Conservation (phyloP, 1,284 basidiomycete genomes). For the Sporisorium exsertum region DNA sequence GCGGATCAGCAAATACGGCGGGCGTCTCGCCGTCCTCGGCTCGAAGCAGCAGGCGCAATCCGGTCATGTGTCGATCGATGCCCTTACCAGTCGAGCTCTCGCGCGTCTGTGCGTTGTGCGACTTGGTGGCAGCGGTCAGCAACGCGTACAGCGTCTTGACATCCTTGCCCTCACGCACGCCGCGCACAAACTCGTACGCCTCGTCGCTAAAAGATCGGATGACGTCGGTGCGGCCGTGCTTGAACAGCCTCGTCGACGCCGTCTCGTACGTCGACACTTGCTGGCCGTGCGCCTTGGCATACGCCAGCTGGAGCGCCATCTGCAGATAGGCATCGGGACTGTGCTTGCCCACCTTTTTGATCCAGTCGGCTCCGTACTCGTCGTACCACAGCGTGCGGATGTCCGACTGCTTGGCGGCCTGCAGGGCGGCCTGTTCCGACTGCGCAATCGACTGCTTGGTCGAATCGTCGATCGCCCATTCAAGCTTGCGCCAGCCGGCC, state of each 20-base stretch:
- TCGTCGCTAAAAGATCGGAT: slow-evolving; percentile 84
- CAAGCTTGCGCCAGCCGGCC: slow-evolving; percentile 76
- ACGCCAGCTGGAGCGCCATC: slow-evolving; percentile 92
- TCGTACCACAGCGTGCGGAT: slow-evolving; percentile 85
- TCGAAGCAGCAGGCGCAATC: slow-evolving; percentile 75
- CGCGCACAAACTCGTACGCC: slow-evolving; percentile 82
- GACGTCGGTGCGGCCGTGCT: slow-evolving; percentile 91
- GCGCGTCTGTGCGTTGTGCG: slow-evolving; percentile 81
- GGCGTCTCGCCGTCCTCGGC: slow-evolving; percentile 59
- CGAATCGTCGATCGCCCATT: slow-evolving; percentile 80
- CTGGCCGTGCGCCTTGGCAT: slow-evolving; percentile 81
- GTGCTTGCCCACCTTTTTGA: slow-evolving; percentile 82
- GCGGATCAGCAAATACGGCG: slow-evolving; percentile 73
- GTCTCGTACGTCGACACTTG: slow-evolving; percentile 96
- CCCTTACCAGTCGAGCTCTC: slow-evolving; percentile 86
- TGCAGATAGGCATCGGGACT: slow-evolving; percentile 92
- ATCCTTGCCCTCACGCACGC: slow-evolving; percentile 76
- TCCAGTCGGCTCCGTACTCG: slow-evolving; percentile 90
- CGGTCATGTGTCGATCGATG: slow-evolving; percentile 91
- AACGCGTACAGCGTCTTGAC: slow-evolving; percentile 74
- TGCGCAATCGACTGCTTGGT: slow-evolving; percentile 75
- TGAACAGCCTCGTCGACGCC: slow-evolving; percentile 88
- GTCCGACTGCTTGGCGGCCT: slow-evolving; percentile 83
- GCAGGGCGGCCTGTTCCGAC: slow-evolving; percentile 76
- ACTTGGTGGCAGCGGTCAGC: slow-evolving; percentile 78